A percentile compares a stretch with the other conserved stretches of the same genome.
phyloP scores from a whole-genome alignment of 164 flowering plant species.

The Chimonanthus salicifolius region DNA sequence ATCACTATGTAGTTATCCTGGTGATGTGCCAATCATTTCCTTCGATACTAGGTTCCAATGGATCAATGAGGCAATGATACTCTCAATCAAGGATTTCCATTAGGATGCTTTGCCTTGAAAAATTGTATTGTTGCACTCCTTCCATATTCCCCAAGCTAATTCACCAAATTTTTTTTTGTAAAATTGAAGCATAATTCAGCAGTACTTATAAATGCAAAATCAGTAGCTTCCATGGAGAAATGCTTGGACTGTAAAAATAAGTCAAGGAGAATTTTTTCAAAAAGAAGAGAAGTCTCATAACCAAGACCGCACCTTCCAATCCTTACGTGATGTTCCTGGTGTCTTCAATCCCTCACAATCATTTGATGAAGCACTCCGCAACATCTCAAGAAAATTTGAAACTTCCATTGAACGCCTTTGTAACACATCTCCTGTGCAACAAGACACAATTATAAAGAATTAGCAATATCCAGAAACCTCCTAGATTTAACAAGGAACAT shows the following conservation, averaged over 20 bases:
- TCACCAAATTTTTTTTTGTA: too few relatives aligned
- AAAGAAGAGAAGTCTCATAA: background rate
- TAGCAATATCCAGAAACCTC: background rate
- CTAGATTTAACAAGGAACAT: background rate
- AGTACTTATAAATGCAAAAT: background rate
- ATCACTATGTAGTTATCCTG: too few relatives aligned
- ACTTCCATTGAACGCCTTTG: conserved; percentile 41
- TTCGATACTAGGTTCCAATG: too few relatives aligned
- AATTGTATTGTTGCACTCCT: too few relatives aligned
- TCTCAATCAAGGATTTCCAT: too few relatives aligned
- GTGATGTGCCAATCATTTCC: too few relatives aligned
- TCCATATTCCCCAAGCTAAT: too few relatives aligned
- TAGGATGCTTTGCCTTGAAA: too few relatives aligned
- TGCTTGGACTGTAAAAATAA: background rate
- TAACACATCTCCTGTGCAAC: conserved; percentile 32
- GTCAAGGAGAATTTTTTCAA: background rate
- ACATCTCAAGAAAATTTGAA: conserved; percentile 53
- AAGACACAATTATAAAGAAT: background rate
- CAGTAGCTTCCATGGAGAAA: background rate
- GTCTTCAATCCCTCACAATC: conserved; percentile 22
- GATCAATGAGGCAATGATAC: too few relatives aligned
- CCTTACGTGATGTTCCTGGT: conserved; percentile 25
- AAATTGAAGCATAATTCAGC: background rate
- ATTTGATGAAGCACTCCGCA: conserved; percentile 51
- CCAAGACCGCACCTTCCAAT: conserved; percentile 66